A percentile compares a stretch with the other conserved stretches of the same genome.
Evolutionary conservation across 2,329 filamentous ascomycete species (phyloP).

Genomic region (Aspergillus sp.): DNA sequence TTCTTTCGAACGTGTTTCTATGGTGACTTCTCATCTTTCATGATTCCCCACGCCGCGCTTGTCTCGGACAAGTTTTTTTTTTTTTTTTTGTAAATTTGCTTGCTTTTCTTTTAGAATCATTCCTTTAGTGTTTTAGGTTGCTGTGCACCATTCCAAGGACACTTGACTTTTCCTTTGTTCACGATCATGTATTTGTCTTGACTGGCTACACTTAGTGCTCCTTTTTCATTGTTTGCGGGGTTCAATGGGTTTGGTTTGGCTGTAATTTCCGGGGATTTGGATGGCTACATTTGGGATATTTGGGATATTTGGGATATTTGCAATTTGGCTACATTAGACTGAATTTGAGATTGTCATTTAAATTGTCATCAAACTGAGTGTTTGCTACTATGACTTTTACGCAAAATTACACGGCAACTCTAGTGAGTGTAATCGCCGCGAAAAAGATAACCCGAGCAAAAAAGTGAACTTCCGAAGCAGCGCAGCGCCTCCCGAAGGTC

Average conservation of each 20-base stretch:
- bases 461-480: neutral
- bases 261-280: neutral
- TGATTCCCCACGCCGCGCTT: conserved; percentile 25
- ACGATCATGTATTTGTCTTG: conserved; percentile 15
- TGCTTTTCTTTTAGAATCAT: conserved; percentile 4
- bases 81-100: conserved; percentile 17
- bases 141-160: conserved; percentile 10
- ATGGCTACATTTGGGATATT: neutral
- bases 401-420: neutral
- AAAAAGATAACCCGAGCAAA: neutral
- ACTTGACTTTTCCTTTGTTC: conserved; percentile 17
- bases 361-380: neutral
- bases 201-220: conserved; percentile 3
- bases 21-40: conserved; percentile 34
- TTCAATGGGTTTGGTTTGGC: neutral
- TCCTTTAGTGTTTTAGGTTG: conserved; percentile 4
- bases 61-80: conserved; percentile 12
- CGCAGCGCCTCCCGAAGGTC: neutral
- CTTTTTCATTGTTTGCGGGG: conserved; percentile 2
- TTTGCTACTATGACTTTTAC: neutral
- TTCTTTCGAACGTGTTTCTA: conserved; percentile 36
- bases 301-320: neutral
- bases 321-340: neutral
- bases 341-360: neutral
- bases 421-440: neutral